Percentiles rank a stretch among this genome's conserved stretches.
phyloP scores from a whole-genome alignment of 176 grass and related monocot genomes.

The Musa acuminata region DNA sequence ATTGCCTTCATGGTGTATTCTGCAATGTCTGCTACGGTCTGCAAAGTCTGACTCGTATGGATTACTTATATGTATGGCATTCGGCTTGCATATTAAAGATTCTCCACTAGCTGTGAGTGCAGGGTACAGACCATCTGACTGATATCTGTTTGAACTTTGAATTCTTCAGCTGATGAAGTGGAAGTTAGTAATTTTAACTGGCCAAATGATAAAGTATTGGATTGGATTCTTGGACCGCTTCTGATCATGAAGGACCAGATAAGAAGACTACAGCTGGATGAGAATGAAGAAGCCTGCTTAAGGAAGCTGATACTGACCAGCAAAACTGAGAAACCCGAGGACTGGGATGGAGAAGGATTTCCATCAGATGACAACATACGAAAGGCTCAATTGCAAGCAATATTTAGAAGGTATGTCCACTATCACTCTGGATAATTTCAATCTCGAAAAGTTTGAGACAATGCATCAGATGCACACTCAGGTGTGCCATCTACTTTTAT shows the following conservation, averaged over 20 bases:
- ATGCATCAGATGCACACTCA: neutral
- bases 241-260: slow-evolving; percentile 78
- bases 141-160: slow-evolving; percentile 14
- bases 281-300: slow-evolving; percentile 57
- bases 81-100: neutral
- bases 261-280: slow-evolving; percentile 46
- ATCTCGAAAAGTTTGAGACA: neutral
- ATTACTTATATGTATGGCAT: slow-evolving; percentile 65
- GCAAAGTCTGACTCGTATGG: slow-evolving; percentile 44
- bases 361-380: slow-evolving; percentile 43
- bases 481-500: too few relatives aligned
- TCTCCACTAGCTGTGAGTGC: neutral
- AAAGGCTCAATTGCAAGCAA: slow-evolving; percentile 70
- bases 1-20: slow-evolving; percentile 70
- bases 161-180: slow-evolving; percentile 61
- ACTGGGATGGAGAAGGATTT: slow-evolving; percentile 58
- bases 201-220: slow-evolving; percentile 63
- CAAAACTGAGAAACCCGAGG: slow-evolving; percentile 48
- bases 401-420: slow-evolving; percentile 66
- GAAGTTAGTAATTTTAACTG: slow-evolving; percentile 70
- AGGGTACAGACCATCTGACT: neutral
- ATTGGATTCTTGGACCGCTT: slow-evolving; percentile 74
- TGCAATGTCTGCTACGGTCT: slow-evolving; percentile 73
- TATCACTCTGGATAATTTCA: neutral
- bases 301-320: slow-evolving; percentile 59